These are phyloP conservation scores for Acanthamoeba triangularis DNA, from an alignment of 208 protist species.

Conservation along the genomic window DNA sequence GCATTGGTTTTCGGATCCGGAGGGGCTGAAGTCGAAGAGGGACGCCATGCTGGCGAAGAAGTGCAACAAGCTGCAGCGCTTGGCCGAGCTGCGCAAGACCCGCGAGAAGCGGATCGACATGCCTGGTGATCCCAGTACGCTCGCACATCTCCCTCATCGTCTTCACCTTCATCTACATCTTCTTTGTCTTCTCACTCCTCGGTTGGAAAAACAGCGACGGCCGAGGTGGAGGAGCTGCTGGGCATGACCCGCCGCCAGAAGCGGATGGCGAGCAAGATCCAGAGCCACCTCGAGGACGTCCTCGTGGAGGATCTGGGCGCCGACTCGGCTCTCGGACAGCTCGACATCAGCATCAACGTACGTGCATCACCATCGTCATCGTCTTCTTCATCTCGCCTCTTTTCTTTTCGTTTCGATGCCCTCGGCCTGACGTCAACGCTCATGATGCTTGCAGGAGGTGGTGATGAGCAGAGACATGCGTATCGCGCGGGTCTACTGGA, in stretches of 20 bases:
- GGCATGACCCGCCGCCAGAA: conserved; percentile 23
- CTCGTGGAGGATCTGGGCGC: background rate
- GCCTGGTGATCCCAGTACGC: background rate
- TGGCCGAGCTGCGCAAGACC: conserved; percentile 45
- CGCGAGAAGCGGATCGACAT: conserved; percentile 47
- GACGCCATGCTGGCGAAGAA: conserved; percentile 10
- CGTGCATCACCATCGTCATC: too few relatives aligned
- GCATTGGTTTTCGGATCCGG: conserved; percentile 51
- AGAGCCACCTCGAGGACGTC: conserved; percentile 37
- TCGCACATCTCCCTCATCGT: too few relatives aligned
- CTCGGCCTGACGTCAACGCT: too few relatives aligned
- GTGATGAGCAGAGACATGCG: conserved; percentile 53
- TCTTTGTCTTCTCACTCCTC: too few relatives aligned
- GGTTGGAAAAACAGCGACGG: conserved; percentile 27
- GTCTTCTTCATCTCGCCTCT: too few relatives aligned
- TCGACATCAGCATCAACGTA: conserved; percentile 34
- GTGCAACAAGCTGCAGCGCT: conserved; percentile 41
- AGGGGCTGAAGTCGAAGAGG: conserved; percentile 38
- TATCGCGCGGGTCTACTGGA: conserved; percentile 58
- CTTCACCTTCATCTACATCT: too few relatives aligned
- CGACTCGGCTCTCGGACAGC: background rate
- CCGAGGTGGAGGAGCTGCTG: conserved; percentile 42
- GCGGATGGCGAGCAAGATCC: conserved; percentile 46
- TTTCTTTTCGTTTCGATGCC: too few relatives aligned
- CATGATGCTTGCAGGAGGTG: background rate